Percentiles rank a stretch among this genome's conserved stretches.
Evolutionary conservation across 2,329 filamentous ascomycete genomes (phyloP).

Genomic region (Paecilomyces sp.): DNA sequence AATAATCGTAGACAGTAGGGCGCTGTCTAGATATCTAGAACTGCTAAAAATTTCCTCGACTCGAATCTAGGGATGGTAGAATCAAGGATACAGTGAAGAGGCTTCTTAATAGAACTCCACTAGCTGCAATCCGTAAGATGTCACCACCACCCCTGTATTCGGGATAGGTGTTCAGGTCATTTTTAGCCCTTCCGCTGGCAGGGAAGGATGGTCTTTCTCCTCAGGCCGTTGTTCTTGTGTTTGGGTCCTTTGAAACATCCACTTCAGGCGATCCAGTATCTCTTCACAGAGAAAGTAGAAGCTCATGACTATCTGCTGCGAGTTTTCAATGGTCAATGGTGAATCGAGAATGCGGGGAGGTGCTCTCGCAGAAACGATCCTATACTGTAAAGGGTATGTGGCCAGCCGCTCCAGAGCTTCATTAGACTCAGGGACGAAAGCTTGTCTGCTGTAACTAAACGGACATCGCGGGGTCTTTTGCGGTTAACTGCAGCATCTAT

Average conservation of each 20-base stretch:
- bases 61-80: background rate
- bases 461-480: background rate
- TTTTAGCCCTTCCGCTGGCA: background rate
- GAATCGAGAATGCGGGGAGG: background rate
- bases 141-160: background rate
- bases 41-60: background rate
- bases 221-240: background rate
- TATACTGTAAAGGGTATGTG: background rate
- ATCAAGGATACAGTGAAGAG: background rate
- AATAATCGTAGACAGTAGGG: background rate
- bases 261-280: background rate
- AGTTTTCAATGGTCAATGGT: background rate
- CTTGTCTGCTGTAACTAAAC: background rate
- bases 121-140: background rate
- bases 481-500: background rate
- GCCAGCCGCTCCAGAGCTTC: background rate
- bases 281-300: background rate
- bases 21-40: background rate
- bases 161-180: background rate
- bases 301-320: background rate
- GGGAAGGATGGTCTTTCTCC: background rate
- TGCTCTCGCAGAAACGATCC: background rate
- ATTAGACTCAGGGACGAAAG: background rate
- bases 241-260: background rate
- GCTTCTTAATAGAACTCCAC: background rate